A percentile compares a stretch with the other conserved stretches of the same genome.
phyloP scores from a whole-genome alignment of 2,329 filamentous ascomycete species.

The Cladosporium sp. region DNA sequence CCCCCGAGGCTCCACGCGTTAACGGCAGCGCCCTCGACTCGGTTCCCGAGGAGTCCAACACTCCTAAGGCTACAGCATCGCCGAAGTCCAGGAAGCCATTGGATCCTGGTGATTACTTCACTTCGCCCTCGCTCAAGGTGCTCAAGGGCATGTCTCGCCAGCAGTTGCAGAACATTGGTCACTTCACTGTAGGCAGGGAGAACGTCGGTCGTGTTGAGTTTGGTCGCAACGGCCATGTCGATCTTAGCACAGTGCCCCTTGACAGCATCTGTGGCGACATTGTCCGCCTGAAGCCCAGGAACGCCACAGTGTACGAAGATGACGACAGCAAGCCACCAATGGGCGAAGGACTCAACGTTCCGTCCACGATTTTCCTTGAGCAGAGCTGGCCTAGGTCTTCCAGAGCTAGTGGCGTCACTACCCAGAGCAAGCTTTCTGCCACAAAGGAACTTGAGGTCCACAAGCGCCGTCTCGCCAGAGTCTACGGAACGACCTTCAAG shows the following conservation, averaged over 20 bases:
- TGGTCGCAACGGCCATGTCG: slow-evolving; percentile 55
- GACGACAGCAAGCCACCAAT: slow-evolving; percentile 70
- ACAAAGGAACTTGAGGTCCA: slow-evolving; percentile 72
- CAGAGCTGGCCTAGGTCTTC: slow-evolving; percentile 83
- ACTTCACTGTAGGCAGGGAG: slow-evolving; percentile 76
- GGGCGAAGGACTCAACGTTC: slow-evolving; percentile 87
- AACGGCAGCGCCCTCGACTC: slow-evolving; percentile 6
- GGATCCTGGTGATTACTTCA: slow-evolving; percentile 77
- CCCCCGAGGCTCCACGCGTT: slow-evolving; percentile 36
- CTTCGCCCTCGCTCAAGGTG: slow-evolving; percentile 67
- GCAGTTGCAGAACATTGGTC: slow-evolving; percentile 65
- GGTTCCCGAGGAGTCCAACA: slow-evolving; percentile 6
- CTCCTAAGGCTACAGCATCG: slow-evolving; percentile 29
- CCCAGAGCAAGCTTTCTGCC: slow-evolving; percentile 40
- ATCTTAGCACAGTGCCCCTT: slow-evolving; percentile 71
- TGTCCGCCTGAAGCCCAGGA: slow-evolving; percentile 68
- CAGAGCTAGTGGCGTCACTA: slow-evolving; percentile 1
- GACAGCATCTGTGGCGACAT: slow-evolving; percentile 74
- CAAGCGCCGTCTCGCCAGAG: slow-evolving; percentile 70
- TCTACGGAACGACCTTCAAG: slow-evolving; percentile 74
- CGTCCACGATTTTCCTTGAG: slow-evolving; percentile 77
- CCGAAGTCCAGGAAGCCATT: slow-evolving; percentile 25
- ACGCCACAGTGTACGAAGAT: slow-evolving; percentile 79
- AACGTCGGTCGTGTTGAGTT: slow-evolving; percentile 79
- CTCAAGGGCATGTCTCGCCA: slow-evolving; percentile 73